phyloP scores from a whole-genome alignment of 768 basidiomycete species.

The Tricholoma furcatifolium region DNA sequence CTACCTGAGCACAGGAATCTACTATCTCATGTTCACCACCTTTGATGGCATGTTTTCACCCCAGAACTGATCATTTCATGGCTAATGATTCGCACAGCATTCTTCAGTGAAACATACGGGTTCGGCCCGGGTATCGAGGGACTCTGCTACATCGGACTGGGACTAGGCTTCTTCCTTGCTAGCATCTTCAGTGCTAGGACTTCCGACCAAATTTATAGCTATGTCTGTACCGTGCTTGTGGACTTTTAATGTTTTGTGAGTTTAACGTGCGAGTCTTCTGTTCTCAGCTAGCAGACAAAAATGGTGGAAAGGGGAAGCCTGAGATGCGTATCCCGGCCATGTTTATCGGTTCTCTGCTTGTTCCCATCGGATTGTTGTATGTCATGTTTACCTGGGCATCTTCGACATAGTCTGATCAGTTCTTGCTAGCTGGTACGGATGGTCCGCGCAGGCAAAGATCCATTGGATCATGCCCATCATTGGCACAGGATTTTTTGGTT shows the following conservation, averaged over 20 bases:
- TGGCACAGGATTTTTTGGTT: slow-evolving; percentile 59
- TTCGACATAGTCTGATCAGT: too few species aligned
- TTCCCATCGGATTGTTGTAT: slow-evolving; percentile 68
- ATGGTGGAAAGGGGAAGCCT: slow-evolving; percentile 64
- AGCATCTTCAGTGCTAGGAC: slow-evolving; percentile 48
- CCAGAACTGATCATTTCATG: too few species aligned
- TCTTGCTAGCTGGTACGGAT: slow-evolving; percentile 69
- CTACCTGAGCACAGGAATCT: too few species aligned
- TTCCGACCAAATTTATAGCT: slow-evolving; percentile 46
- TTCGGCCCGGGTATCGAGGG: slow-evolving; percentile 54
- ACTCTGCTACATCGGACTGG: slow-evolving; percentile 52
- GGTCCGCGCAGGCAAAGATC: slow-evolving; percentile 65
- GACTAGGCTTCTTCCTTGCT: slow-evolving; percentile 51
- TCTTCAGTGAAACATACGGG: too few species aligned
- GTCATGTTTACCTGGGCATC: slow-evolving; percentile 24
- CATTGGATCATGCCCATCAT: slow-evolving; percentile 82
- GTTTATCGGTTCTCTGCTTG: slow-evolving; percentile 67
- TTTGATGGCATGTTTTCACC: too few species aligned
- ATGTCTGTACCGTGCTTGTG: slow-evolving; percentile 36
- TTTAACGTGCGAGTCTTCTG: background rate
- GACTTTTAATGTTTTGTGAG: background rate
- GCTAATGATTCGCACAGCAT: too few species aligned
- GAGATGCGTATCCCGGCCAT: slow-evolving; percentile 79
- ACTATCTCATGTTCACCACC: too few species aligned
- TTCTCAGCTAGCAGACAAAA: slow-evolving; percentile 45